Base-by-base conservation (phyloP, 805 yeast genomes). In the Dipodascus albidus region DNA sequence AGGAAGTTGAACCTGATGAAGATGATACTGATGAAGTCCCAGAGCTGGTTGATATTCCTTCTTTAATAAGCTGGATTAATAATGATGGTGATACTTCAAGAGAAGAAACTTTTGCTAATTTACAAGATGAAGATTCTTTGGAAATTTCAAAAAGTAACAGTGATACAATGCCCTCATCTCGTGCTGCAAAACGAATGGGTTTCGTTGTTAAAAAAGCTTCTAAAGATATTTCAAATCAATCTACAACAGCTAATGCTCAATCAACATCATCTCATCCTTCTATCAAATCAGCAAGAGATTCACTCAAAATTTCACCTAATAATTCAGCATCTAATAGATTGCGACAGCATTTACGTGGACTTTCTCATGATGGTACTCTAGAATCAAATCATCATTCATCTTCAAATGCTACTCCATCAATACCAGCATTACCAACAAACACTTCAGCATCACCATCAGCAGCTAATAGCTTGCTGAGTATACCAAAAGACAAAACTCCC, bases 111-210 rank as follows among this genome's bases (percentile, higher is more conserved):
- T 9, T 15, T 31, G 9, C 38, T 31, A 31, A 31, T 31, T 9
- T 15, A 9, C 4, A 38, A 4, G 44, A 38, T 19, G 44, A 38
- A 4, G 44, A 38, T 4, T 14, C 17, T 4, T 14, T 17, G 20
- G 67, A 64, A 48, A 52, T 67, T 15, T 57, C 57, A 23, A 57
- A 75, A 50, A 67, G 71, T 49, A 67, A 68, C 19, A 66, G 78
- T 1, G 77, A 75, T 54, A 69, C 71, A 47, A 64, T 70, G 31
- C 70, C 70, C n/a, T 71, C 82, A 4, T 75, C 85, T n/a, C 74
- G 81, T 53, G 86, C 87, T 2, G 79, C 87, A 0, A 80, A 84
- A 62, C 71, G 91, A 57, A 84, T 83, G 89, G 91, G 90, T 0
- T 76, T 85, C 52, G 80, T 85, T 41, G 77, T 79, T 52, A 79